Percentiles rank a stretch among this genome's conserved stretches.
Evolutionary conservation across 2,329 filamentous ascomycete species (phyloP).

Genomic region (Ilyonectria robusta): DNA sequence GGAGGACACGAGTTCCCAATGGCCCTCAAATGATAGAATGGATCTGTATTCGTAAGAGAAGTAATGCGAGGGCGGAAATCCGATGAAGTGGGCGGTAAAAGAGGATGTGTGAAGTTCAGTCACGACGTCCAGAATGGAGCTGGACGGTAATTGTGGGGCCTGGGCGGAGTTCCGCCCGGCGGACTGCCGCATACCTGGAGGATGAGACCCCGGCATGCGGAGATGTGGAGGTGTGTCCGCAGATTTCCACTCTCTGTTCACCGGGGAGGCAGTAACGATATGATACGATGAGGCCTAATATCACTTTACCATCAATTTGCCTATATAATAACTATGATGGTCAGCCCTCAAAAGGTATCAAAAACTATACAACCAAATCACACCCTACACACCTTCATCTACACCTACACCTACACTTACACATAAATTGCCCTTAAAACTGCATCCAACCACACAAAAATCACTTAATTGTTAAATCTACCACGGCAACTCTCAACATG

Average conservation of each 20-base stretch:
- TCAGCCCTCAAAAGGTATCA: not conserved
- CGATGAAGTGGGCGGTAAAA: not conserved
- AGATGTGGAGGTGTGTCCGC: conserved; percentile 30
- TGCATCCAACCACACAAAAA: not conserved
- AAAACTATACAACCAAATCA: not conserved
- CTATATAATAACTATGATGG: not conserved
- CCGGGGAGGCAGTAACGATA: not conserved
- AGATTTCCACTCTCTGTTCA: not conserved
- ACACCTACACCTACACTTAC: not conserved
- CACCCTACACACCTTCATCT: no score
- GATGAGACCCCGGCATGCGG: conserved; percentile 1
- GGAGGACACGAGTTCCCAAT: not conserved
- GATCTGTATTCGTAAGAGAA: not conserved
- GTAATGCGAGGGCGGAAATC: conserved; percentile 12
- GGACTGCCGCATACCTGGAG: conserved; percentile 14
- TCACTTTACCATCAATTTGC: not conserved
- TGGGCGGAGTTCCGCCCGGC: conserved; percentile 49
- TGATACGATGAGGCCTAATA: not conserved
- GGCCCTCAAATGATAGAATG: not conserved
- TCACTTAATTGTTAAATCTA: not conserved
- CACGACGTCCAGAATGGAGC: conserved; percentile 10
- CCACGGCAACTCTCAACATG: conserved; percentile 34
- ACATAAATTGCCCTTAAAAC: not conserved
- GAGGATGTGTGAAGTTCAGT: conserved; percentile 13
- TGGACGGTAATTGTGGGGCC: conserved; percentile 38